Evolutionary conservation across 176 grass and related monocot genomes (phyloP).

Genomic region (Oryza australiensis): DNA sequence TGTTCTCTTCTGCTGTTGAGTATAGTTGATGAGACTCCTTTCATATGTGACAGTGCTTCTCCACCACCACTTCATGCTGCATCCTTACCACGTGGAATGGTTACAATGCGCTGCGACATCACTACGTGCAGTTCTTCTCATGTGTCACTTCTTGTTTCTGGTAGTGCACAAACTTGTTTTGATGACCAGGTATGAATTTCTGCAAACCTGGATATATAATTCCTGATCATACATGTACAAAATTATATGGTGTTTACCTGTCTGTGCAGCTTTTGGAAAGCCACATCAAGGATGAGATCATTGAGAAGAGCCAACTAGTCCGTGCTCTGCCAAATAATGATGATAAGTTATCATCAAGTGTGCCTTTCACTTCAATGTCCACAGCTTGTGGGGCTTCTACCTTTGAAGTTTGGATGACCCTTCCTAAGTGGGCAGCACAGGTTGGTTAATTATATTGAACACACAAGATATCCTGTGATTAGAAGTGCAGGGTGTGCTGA

Average conservation of each 20-base stretch:
- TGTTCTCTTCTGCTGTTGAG: conserved; percentile 24
- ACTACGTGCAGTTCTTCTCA: conserved; percentile 87
- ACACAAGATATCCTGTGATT: conserved; percentile 19
- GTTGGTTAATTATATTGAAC: conserved; percentile 43
- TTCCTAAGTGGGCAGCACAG: conserved; percentile 96
- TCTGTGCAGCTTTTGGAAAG: conserved; percentile 76
- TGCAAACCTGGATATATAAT: not conserved
- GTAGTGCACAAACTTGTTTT: conserved; percentile 99
- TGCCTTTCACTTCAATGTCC: conserved; percentile 72
- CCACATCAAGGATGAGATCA: conserved; percentile 90
- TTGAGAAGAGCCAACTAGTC: conserved; percentile 89
- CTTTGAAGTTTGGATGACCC: conserved; percentile 91
- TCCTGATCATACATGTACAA: not conserved
- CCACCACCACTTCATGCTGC: conserved; percentile 89
- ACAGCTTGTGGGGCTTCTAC: conserved; percentile 78
- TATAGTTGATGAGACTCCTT: not conserved
- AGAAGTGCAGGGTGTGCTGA: conserved; percentile 2
- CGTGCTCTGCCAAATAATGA: conserved; percentile 60
- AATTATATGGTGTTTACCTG: conserved; percentile 37
- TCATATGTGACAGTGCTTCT: conserved; percentile 66
- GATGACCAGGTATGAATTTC: conserved; percentile 75
- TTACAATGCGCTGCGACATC: conserved; percentile 97
- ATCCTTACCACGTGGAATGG: conserved; percentile 83
- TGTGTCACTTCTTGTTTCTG: conserved; percentile 92
- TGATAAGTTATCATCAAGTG: conserved; percentile 45